Percentiles rank a stretch among this genome's conserved stretches.
phyloP scores from a whole-genome alignment of 345 rosid genomes.

The Citropsis articulata region DNA sequence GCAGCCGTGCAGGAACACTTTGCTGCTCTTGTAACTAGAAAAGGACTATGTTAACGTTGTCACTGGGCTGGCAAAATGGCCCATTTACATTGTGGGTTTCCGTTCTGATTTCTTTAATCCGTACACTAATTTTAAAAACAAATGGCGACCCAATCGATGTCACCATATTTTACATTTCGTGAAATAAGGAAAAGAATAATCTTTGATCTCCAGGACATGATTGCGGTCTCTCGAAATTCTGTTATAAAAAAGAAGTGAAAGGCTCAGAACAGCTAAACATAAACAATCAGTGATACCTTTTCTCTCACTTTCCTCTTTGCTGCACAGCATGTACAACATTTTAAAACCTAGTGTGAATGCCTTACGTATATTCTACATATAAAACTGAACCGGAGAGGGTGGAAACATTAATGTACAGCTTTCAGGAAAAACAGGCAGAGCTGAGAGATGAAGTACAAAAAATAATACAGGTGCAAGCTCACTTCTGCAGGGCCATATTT shows the following conservation, averaged over 20 bases:
- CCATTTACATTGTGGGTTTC: background rate
- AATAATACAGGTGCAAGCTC: background rate
- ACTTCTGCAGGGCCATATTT: too few relatives aligned
- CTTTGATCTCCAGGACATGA: background rate
- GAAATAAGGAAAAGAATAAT: too few relatives aligned
- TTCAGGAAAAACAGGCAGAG: background rate
- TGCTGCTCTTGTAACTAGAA: background rate
- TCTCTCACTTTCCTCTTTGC: background rate
- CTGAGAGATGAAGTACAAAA: background rate
- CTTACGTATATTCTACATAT: background rate
- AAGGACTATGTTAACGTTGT: background rate
- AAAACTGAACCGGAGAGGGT: too few relatives aligned
- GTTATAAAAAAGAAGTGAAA: too few relatives aligned
- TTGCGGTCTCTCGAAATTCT: background rate
- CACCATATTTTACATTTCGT: too few relatives aligned
- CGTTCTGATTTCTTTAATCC: background rate
- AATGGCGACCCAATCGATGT: too few relatives aligned
- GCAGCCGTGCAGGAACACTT: too few relatives aligned
- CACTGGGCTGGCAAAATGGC: background rate
- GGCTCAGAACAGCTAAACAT: background rate
- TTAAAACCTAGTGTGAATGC: constrained; percentile 14
- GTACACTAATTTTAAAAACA: too few relatives aligned
- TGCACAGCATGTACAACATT: constrained; percentile 4
- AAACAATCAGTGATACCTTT: background rate
- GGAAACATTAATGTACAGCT: constrained; percentile 10